These are phyloP conservation scores for Metroxylon sagu DNA, from an alignment of 176 grass and related monocot genomes.

Conservation along the genomic window DNA sequence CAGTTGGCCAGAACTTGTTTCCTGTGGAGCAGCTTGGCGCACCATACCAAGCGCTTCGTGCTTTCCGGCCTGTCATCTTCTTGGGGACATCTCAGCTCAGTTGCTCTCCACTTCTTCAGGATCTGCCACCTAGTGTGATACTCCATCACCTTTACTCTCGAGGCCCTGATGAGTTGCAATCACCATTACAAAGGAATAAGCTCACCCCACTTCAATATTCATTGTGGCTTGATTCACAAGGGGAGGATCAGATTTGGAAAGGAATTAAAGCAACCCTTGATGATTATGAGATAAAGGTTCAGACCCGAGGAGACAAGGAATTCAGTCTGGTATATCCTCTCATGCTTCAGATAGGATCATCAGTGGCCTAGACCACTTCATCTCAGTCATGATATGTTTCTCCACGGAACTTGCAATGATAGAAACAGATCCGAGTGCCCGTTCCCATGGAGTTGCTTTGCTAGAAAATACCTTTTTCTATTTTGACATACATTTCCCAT, in stretches of 20 bases:
- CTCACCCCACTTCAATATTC: slow-evolving; percentile 71
- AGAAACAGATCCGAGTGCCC: not conserved
- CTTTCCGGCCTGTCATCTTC: slow-evolving; percentile 84
- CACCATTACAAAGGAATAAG: slow-evolving; percentile 84
- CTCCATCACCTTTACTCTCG: slow-evolving; percentile 91
- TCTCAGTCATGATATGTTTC: slow-evolving; percentile 6
- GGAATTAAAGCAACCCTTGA: slow-evolving; percentile 85
- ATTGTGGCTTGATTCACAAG: slow-evolving; percentile 84
- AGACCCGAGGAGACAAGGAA: slow-evolving; percentile 62
- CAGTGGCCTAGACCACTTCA: slow-evolving; percentile 28
- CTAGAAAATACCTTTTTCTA: no score
- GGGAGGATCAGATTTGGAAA: slow-evolving; percentile 92
- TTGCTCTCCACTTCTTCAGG: slow-evolving; percentile 60
- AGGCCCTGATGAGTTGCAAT: slow-evolving; percentile 80
- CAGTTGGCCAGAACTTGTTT: slow-evolving; percentile 89
- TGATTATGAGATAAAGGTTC: slow-evolving; percentile 67
- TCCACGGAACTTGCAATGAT: not conserved
- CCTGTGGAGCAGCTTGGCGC: slow-evolving; percentile 93
- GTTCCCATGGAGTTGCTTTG: no score
- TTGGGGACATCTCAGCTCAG: slow-evolving; percentile 77
- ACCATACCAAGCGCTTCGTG: slow-evolving; percentile 71
- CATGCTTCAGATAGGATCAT: slow-evolving; percentile 78
- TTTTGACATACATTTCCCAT: no score
- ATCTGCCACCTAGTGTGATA: slow-evolving; percentile 71
- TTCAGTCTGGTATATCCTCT: slow-evolving; percentile 81